Evolutionary conservation across 805 yeast genomes (phyloP).

Genomic region (Candida maesae): DNA sequence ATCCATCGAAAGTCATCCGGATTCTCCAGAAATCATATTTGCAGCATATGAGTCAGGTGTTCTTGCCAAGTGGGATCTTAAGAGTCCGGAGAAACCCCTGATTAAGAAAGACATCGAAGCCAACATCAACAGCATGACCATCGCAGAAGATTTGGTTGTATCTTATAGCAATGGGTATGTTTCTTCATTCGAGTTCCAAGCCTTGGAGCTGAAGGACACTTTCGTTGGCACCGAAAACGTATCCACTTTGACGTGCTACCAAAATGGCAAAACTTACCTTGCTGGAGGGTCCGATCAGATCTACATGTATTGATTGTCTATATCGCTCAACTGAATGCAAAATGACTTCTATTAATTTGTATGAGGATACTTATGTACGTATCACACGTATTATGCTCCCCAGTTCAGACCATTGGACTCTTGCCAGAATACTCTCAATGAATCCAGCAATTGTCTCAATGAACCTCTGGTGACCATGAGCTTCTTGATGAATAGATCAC

Average conservation of each 20-base stretch:
- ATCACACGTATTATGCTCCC: too few species aligned
- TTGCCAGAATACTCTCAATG: constrained; percentile 63
- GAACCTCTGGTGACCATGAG: constrained; percentile 62
- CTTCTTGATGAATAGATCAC: constrained; percentile 49
- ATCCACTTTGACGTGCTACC: neutral
- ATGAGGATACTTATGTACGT: too few species aligned
- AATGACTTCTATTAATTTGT: neutral
- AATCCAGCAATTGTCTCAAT: constrained; percentile 48
- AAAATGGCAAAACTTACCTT: neutral
- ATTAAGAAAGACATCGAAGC: constrained; percentile 5
- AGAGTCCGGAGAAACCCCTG: constrained; percentile 15
- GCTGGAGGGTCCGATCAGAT: neutral
- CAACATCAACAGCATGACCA: constrained; percentile 13
- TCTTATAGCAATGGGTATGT: constrained; percentile 10
- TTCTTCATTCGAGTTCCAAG: neutral
- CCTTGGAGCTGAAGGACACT: neutral
- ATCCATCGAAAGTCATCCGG: neutral
- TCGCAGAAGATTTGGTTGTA: neutral
- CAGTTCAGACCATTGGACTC: constrained; percentile 49
- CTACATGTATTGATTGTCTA: constrained; percentile 6
- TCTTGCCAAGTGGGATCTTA: constrained; percentile 41
- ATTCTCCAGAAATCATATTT: neutral
- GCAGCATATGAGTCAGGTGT: constrained; percentile 21
- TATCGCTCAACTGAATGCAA: neutral
- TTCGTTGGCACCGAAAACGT: constrained; percentile 5